Conservation (phyloP, 495 filamentous ascomycete species). For the Aspergillus biplanus region DNA sequence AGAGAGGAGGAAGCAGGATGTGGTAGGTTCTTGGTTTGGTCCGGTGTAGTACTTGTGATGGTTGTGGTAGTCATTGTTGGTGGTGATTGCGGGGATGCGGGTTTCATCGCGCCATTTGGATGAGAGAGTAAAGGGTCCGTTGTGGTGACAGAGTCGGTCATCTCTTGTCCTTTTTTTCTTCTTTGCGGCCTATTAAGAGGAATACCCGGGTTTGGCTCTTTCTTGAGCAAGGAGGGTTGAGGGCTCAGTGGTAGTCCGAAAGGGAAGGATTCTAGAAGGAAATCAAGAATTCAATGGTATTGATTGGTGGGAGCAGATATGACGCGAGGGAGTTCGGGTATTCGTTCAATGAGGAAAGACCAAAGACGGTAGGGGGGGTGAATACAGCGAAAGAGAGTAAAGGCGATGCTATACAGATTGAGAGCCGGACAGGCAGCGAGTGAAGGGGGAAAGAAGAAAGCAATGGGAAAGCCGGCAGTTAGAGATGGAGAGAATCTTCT, state of each 20-base stretch:
- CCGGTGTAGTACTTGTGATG: not conserved
- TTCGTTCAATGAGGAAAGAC: too few species aligned
- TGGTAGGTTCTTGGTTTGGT: not conserved
- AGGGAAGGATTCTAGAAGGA: too few species aligned
- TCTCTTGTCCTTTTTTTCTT: conserved; percentile 4
- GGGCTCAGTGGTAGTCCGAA: too few species aligned
- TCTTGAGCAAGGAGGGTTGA: too few species aligned
- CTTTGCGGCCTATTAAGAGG: not conserved
- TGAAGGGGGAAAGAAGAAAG: not conserved
- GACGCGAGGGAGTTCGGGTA: too few species aligned
- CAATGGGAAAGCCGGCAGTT: not conserved
- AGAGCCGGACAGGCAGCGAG: conserved; percentile 1
- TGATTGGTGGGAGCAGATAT: too few species aligned
- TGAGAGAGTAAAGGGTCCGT: conserved; percentile 6
- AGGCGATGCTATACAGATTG: conserved; percentile 1
- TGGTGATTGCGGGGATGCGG: not conserved
- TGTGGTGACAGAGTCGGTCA: conserved; percentile 9
- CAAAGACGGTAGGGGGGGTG: not conserved
- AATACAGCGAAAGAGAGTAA: not conserved
- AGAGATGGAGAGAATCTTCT: conserved; percentile 12
- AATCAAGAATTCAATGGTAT: too few species aligned
- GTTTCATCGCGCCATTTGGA: conserved; percentile 7
- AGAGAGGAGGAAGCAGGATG: conserved; percentile 24
- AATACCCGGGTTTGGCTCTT: too few species aligned
- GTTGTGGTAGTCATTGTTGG: not conserved